These are phyloP conservation scores for Linnemannia schmuckeri DNA, from an alignment of 192 early-diverging fungal species.

Conservation along the genomic window DNA sequence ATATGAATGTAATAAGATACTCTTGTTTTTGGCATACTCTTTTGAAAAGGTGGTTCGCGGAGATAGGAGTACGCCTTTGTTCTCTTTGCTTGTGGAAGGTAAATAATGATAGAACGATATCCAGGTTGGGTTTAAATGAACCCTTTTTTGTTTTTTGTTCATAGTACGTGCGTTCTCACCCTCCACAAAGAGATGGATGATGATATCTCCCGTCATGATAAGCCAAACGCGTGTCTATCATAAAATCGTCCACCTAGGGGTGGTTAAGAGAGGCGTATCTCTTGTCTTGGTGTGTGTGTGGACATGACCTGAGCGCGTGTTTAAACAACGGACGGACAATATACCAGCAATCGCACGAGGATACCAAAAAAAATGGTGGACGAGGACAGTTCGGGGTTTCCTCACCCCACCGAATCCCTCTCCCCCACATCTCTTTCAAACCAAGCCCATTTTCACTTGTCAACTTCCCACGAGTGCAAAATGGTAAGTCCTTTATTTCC, in stretches of 20 bases:
- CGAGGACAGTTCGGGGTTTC: not conserved
- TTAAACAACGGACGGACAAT: not conserved
- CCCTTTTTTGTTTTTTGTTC: not conserved
- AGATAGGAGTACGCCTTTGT: not conserved
- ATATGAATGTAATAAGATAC: slow-evolving; percentile 4
- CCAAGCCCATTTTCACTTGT: not conserved
- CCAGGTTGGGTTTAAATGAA: slow-evolving; percentile 7
- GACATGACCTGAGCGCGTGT: not conserved
- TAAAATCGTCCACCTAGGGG: not conserved
- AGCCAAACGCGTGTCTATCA: slow-evolving; percentile 2
- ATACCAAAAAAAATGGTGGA: not conserved
- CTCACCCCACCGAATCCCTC: not conserved
- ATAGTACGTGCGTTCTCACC: not conserved
- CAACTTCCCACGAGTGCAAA: not conserved
- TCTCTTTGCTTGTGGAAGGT: not conserved
- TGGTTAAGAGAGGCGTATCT: not conserved
- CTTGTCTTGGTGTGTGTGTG: not conserved
- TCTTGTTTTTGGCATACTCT: not conserved
- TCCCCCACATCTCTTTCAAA: not conserved
- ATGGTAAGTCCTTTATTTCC: not conserved
- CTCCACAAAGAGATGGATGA: not conserved
- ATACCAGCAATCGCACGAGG: not conserved
- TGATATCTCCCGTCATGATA: not conserved
- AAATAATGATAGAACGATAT: not conserved
- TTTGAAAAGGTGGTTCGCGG: not conserved